phyloP scores from a whole-genome alignment of 129 eudicot species.

The Chrysanthemum seticuspe region DNA sequence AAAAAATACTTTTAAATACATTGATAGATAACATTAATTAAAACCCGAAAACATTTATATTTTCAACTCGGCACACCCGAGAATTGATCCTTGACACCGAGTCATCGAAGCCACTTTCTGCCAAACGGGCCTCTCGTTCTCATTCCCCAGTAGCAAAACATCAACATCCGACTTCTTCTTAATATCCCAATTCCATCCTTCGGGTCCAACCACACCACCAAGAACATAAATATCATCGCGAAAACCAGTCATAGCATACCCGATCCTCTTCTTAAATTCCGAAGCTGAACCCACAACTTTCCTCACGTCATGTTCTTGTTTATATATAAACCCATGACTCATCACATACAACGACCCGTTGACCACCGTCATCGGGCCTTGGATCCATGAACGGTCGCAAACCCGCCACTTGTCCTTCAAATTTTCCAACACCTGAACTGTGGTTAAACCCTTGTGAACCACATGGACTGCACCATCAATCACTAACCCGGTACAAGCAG shows the following conservation, averaged over 20 bases:
- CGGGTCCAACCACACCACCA: conserved; percentile 95
- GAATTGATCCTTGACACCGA: conserved; percentile 70
- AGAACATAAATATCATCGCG: conserved; percentile 74
- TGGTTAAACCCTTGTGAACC: conserved; percentile 84
- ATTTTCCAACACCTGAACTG: conserved; percentile 68
- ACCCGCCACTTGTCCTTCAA: conserved; percentile 59
- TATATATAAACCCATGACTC: conserved; percentile 78
- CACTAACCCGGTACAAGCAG: conserved; percentile 75
- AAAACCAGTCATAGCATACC: conserved; percentile 71
- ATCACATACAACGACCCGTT: conserved; percentile 64
- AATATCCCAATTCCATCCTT: conserved; percentile 72
- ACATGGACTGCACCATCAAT: conserved; percentile 78
- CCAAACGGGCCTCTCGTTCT: conserved; percentile 74
- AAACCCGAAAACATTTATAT: conserved; percentile 40
- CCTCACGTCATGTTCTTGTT: conserved; percentile 48
- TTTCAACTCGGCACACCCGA: conserved; percentile 83
- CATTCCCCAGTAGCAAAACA: conserved; percentile 63
- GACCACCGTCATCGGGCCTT: conserved; percentile 87
- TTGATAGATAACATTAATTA: not conserved
- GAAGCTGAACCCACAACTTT: conserved; percentile 66
- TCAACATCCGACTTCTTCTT: conserved; percentile 74
- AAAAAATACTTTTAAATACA: too few relatives aligned
- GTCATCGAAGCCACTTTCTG: conserved; percentile 79
- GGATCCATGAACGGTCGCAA: conserved; percentile 66
- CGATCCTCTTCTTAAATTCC: conserved; percentile 70